Base-by-base conservation (phyloP, 805 yeast genomes). In the Pichia phayaonensis region DNA sequence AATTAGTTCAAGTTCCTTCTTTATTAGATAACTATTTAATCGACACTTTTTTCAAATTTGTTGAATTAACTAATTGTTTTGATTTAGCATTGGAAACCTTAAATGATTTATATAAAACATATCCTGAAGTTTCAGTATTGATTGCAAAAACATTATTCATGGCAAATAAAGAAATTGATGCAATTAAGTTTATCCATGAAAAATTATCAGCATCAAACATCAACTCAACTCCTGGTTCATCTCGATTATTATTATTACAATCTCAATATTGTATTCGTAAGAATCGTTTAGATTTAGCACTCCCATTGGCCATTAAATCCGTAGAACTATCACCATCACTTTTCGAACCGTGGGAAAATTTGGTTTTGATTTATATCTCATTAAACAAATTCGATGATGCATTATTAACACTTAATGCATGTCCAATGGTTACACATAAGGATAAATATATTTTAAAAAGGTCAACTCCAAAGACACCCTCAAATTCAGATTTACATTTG, bases 361-460 rank as follows among this genome's bases (percentile, higher is more conserved):
- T 86, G 51, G 86, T 85, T 10, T 74, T 75, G 57, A 76, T 80
- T 1, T 85, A 86, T 63, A 78, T 85, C 40, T 74, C 75, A 43
- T 62, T 79, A 47, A 81, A 80, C 26, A 83, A 84, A 64, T 79
- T 80, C 62, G 90, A 85, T 61, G 77, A 83, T 57, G 86, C 94
- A 1, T 70, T 86, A 48, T 67, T 85, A 50, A 79, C 90, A 1
- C 71, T 86, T 56, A 86, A 86, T 59, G 81, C 92, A 16, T 84
- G 90, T 60, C 95, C 95, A 23, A 84, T 86, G 89, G 82, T 82
- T 48, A 78, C 85, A 12, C 80, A 81, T 59, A 83, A 80, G 61
- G 94, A 86, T 58, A 77, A 77, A 54, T 85, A 72, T 62, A 71
- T 74, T 22, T 72, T 84, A 58, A 79, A 76, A 61, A 71, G 94